Evolutionary conservation across 1,284 basidiomycete genomes (phyloP).

Genomic region (Thecaphora thlaspeos): DNA sequence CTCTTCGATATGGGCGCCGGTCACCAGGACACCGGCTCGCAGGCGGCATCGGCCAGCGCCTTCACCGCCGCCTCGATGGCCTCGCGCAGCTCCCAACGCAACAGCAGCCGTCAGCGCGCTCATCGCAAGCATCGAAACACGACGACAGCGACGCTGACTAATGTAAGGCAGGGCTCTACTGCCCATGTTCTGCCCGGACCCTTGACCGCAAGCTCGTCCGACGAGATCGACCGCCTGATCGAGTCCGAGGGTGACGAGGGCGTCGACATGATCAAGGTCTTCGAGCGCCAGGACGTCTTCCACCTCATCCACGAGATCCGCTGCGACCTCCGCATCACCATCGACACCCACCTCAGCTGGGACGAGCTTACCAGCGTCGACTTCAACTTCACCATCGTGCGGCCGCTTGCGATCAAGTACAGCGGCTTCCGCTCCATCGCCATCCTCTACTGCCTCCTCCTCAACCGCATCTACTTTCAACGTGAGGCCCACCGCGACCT

Average conservation of each 20-base stretch:
- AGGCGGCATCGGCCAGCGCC: no score
- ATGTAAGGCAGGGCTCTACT: no score
- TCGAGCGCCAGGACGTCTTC: constrained; percentile 38
- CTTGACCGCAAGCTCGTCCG: constrained; percentile 1
- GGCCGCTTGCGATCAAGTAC: constrained; percentile 49
- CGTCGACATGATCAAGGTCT: constrained; percentile 29
- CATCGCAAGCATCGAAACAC: background rate
- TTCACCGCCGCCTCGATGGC: no score
- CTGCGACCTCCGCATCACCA: constrained; percentile 34
- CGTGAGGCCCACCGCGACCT: constrained; percentile 62
- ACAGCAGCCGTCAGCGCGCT: background rate
- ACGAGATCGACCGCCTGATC: constrained; percentile 27
- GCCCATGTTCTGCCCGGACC: no score
- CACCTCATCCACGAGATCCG: constrained; percentile 43
- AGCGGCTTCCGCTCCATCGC: constrained; percentile 59
- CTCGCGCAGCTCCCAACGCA: no score
- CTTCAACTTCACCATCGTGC: constrained; percentile 47
- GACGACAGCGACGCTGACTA: no score
- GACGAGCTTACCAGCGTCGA: constrained; percentile 47
- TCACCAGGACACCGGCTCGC: no score
- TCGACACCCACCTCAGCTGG: constrained; percentile 49
- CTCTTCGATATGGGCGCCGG: no score
- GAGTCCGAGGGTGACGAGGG: constrained; percentile 39
- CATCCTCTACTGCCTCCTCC: constrained; percentile 80
- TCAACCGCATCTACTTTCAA: constrained; percentile 83